Conservation (phyloP, 176 grass and related monocot genomes). For the Bothriochloa decipiens region DNA sequence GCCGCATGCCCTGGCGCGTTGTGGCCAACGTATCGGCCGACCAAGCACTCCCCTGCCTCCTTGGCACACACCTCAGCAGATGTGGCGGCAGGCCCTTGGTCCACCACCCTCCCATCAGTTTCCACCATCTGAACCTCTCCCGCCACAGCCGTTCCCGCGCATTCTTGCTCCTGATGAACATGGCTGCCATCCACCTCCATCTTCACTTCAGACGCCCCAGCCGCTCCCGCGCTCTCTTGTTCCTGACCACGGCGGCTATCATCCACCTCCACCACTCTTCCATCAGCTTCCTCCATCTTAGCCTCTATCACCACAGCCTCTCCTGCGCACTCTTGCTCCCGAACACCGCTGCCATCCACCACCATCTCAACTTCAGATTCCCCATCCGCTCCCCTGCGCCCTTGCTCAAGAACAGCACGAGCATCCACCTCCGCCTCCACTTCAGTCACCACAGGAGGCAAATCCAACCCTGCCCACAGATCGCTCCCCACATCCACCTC, state of each 20-base stretch:
- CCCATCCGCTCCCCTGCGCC: neutral
- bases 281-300: slow-evolving; percentile 22
- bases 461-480: neutral
- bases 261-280: slow-evolving; percentile 2
- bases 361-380: slow-evolving; percentile 4
- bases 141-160: neutral
- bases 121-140: neutral
- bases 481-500: neutral
- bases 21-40: slow-evolving; percentile 71
- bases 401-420: neutral
- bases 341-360: neutral
- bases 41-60: slow-evolving; percentile 40
- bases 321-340: neutral
- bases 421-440: neutral
- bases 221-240: neutral
- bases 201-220: neutral
- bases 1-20: slow-evolving; percentile 4
- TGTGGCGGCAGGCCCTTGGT: slow-evolving; percentile 4
- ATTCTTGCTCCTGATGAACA: neutral
- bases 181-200: neutral
- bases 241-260: neutral
- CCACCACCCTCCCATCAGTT: neutral
- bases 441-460: neutral
- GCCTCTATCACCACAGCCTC: neutral
- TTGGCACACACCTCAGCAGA: neutral